Evolutionary conservation across 2,329 filamentous ascomycete genomes (phyloP).

Genomic region (Coniochaeta pulveracea): DNA sequence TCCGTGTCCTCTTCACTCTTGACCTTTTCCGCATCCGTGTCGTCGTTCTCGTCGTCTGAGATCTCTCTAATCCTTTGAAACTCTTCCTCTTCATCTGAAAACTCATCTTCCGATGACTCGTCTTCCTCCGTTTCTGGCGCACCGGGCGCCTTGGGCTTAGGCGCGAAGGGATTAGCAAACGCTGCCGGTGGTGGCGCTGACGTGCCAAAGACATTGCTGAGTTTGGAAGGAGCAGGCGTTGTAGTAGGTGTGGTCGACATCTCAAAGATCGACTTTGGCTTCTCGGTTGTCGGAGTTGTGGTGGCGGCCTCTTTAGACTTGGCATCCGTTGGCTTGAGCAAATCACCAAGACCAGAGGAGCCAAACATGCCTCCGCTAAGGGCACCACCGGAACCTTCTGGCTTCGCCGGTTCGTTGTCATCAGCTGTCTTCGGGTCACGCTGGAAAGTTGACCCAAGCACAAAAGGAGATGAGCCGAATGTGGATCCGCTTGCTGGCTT

Average conservation of each 20-base stretch:
- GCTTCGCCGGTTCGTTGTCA: conserved; percentile 38
- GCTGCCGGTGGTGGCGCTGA: conserved; percentile 5
- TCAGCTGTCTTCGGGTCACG: conserved; percentile 50
- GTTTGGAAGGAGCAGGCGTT: conserved; percentile 37
- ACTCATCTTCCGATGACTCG: neutral
- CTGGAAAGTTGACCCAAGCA: conserved; percentile 57
- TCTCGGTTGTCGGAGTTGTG: too few species aligned
- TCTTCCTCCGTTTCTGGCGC: too few species aligned
- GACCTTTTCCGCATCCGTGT: too few species aligned
- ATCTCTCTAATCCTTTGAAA: neutral
- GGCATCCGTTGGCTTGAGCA: conserved; percentile 23
- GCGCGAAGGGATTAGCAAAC: conserved; percentile 7
- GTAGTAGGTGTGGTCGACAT: conserved; percentile 37
- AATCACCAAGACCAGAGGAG: conserved; percentile 41
- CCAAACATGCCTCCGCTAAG: conserved; percentile 54
- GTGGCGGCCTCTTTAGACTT: too few species aligned
- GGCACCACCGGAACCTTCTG: conserved; percentile 26
- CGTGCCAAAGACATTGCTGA: conserved; percentile 20
- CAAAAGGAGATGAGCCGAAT: conserved; percentile 49
- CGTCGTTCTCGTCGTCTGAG: neutral
- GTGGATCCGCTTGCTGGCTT: conserved; percentile 21
- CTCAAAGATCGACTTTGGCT: conserved; percentile 21
- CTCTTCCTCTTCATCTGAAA: neutral
- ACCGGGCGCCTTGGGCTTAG: conserved; percentile 6
- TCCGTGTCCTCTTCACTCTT: conserved; percentile 25